Base-by-base conservation (phyloP, 139 green algal species). In the Trebouxia sp. region DNA sequence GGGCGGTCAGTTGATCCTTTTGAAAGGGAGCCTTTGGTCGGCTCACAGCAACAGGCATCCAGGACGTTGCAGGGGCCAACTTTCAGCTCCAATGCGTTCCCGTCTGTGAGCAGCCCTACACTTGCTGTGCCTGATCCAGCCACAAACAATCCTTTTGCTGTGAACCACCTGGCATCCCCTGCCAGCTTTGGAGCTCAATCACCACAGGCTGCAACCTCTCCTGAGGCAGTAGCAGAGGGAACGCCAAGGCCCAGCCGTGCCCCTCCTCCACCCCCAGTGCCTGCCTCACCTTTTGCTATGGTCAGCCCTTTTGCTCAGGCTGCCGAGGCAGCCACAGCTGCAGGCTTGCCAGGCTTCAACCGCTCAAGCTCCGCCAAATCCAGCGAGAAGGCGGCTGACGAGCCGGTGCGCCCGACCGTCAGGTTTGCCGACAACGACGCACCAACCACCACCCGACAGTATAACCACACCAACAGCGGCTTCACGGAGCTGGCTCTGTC, bases 401-500 rank as follows among this genome's bases (percentile, higher is more conserved):
- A 72, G 32, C 62, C 20, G 35, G 32, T 45, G 35, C 62, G 62
- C 12, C 62, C 62, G 0, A 72, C 62, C 5, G 62, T 72, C 62
- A 72, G 62, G 35, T 72, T 72, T 72, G 62, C 62, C 8, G 62
- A 32, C 3, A n/a, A n/a, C 3, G 4, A 32, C 5, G 32, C 62
- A 24, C 1, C 32, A 14, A 42, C 1, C 8, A 43, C n/a, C 62
- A 45, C 15, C 62, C 26, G 62, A 26, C 5, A 5, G 3, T 72
- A 72, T 22, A 39, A 72, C 12, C 62, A 72, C 26, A 77, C 42
- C 39, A 51, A 77, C 41, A 77, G 39, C 39, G 69, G 69, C 22
- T 77, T 77, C 69, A 56, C 69, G 12, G 69, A 77, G 26, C 39
- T 55, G n/a, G 69, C 42, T 15, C 39, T 77, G 41, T 15, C 69